phyloP scores from a whole-genome alignment of 2,329 filamentous ascomycete genomes.

The Elsinoe necatrix region DNA sequence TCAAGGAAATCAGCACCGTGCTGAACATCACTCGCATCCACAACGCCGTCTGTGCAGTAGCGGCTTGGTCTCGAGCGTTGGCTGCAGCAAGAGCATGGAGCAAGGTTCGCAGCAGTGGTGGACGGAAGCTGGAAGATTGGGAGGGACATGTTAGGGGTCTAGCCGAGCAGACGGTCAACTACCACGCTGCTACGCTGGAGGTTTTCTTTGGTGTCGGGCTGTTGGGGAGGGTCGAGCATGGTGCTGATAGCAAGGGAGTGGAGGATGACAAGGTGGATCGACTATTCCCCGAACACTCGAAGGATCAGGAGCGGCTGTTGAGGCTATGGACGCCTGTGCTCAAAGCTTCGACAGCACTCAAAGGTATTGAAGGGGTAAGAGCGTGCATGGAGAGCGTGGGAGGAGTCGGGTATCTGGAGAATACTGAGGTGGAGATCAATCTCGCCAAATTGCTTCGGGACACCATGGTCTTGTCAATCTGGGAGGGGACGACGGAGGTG shows the following conservation, averaged over 20 bases:
- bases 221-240: conserved; percentile 48
- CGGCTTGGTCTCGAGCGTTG: conserved; percentile 48
- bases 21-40: conserved; percentile 59
- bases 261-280: conserved; percentile 14
- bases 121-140: conserved; percentile 43
- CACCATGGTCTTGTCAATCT: conserved; percentile 55
- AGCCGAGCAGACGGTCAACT: conserved; percentile 48
- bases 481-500: conserved; percentile 67
- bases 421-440: conserved; percentile 55
- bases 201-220: conserved; percentile 47
- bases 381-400: conserved; percentile 57
- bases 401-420: conserved; percentile 58
- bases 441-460: conserved; percentile 59
- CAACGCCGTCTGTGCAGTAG: conserved; percentile 46
- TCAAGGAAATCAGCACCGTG: conserved; percentile 59
- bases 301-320: conserved; percentile 33
- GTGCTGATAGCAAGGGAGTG: conserved; percentile 30
- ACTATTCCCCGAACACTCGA: conserved; percentile 21
- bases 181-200: conserved; percentile 50
- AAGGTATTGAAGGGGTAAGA: conserved; percentile 43
- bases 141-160: conserved; percentile 52
- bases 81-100: conserved; percentile 52
- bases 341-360: conserved; percentile 51
- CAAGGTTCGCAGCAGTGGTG: conserved; percentile 46
- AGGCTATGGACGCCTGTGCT: conserved; percentile 51